Percentiles rank a stretch among this genome's conserved stretches.
phyloP scores from a whole-genome alignment of 2,329 filamentous ascomycete species.

The Fusarium tanahbumbuense region DNA sequence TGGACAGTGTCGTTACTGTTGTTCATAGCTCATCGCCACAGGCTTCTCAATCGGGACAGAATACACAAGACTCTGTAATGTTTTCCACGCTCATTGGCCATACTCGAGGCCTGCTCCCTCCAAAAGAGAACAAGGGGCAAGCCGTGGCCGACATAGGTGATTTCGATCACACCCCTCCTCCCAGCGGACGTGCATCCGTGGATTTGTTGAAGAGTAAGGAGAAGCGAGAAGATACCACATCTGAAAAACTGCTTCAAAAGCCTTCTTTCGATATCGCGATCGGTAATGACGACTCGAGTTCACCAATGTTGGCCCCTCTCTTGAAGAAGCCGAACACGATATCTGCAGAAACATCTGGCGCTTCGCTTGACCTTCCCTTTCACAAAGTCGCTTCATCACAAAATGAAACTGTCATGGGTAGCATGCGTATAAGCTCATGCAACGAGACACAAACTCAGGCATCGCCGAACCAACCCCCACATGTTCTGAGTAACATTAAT shows the following conservation, averaged over 20 bases:
- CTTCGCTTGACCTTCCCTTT: neutral
- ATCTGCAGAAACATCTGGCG: neutral
- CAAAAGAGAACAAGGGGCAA: constrained; percentile 26
- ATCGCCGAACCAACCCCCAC: neutral
- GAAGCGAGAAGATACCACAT: neutral
- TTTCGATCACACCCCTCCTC: constrained; percentile 51
- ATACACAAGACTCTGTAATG: constrained; percentile 29
- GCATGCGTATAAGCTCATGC: neutral
- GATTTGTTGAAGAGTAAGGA: constrained; percentile 33
- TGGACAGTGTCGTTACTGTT: neutral
- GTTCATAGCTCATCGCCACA: neutral
- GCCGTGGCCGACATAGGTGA: constrained; percentile 40
- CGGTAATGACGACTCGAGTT: constrained; percentile 35
- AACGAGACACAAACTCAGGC: neutral
- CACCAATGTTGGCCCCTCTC: constrained; percentile 34
- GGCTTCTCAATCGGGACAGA: neutral
- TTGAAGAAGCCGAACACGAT: neutral
- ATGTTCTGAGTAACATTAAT: constrained; percentile 11
- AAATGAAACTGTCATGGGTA: neutral
- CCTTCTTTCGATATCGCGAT: constrained; percentile 27
- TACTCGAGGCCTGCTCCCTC: constrained; percentile 36
- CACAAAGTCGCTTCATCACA: neutral
- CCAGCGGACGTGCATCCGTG: constrained; percentile 48
- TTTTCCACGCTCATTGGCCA: constrained; percentile 42
- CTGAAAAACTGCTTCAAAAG: constrained; percentile 45